Conservation (phyloP, 306 rosid genomes). For the Biancaea sappan region DNA sequence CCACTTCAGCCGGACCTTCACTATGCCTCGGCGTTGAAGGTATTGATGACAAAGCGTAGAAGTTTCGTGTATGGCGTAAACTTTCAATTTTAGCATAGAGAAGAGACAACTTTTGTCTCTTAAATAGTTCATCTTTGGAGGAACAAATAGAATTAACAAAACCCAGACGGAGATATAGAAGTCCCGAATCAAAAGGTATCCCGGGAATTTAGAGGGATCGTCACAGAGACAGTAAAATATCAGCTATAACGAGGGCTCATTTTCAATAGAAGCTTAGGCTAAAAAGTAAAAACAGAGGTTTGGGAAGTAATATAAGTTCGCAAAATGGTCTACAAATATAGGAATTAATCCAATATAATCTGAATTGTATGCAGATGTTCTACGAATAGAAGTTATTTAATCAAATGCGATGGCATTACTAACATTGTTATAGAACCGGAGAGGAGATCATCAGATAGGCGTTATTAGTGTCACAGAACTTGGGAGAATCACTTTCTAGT, state of each 20-base stretch:
- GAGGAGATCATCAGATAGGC: background rate
- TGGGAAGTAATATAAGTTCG: background rate
- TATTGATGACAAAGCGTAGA: slow-evolving; percentile 7
- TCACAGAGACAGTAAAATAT: background rate
- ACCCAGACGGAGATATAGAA: background rate
- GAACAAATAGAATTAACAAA: background rate
- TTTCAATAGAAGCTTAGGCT: too few relatives aligned
- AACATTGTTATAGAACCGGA: background rate
- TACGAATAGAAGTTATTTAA: background rate
- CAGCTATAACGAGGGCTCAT: background rate
- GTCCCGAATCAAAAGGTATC: background rate
- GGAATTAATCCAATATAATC: background rate
- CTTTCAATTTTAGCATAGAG: slow-evolving; percentile 37
- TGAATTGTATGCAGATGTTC: background rate
- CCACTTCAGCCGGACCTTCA: slow-evolving; percentile 88
- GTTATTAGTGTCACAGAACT: background rate
- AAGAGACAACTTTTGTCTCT: slow-evolving; percentile 21
- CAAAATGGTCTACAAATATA: background rate
- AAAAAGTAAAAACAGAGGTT: background rate
- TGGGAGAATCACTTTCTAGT: background rate
- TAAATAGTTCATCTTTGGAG: slow-evolving; percentile 13
- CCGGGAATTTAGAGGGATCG: background rate
- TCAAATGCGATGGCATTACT: background rate
- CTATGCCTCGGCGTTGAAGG: slow-evolving; percentile 68
- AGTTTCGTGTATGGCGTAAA: background rate